Evolutionary conservation across 495 filamentous ascomycete species (phyloP), one percentile per base, ranked within the genome.

Genomic region (Aspergillus sparsus): DNA sequence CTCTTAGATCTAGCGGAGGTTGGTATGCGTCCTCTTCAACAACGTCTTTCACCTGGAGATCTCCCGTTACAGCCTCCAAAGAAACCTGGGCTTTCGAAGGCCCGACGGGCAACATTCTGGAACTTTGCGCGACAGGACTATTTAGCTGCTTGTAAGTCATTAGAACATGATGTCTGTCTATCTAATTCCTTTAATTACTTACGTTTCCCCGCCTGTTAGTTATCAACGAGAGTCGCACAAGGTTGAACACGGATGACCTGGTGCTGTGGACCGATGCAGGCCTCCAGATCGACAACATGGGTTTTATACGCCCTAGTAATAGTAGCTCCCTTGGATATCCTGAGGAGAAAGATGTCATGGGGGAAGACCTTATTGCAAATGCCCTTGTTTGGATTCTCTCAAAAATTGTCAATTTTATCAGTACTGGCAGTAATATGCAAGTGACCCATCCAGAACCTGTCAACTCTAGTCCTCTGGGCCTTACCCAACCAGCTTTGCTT

Each of bases 51-150:
- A 34, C 77, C 74, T n/a, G 71, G 69, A 11, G 67, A 70, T 5
- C 61, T 61, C 51, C 54, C 68, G 13, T 65, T 72, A 47, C 71
- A 69, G 12, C 58, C 61, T 32, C 53, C 61, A 3, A 77, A 74
- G 55, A 74, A 66, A 44, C 62, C 70, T 5, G 70, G 75, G 15
- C 74, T 82, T 1, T 84, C 81, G 2, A 82, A 81, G 65, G 83
- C 83, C 5, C 75, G 84, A 5, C 78, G 68, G 64, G 85, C 84
- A 6, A 84, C 81, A 1, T 87, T 87, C 65, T 87, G 85, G 85
- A 86, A 86, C 61, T 85, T 86, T 67, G 85, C 84, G 16, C 74
- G 84, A 39, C 85, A 87, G 65, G 85, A 87, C 64, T 84, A 86
- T 70, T 72, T 88, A 8, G 80, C 83, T 66, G 83, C 84, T 34